Conservation (phyloP, 441 rosid genomes). For the Theobroma grandiflorum region DNA sequence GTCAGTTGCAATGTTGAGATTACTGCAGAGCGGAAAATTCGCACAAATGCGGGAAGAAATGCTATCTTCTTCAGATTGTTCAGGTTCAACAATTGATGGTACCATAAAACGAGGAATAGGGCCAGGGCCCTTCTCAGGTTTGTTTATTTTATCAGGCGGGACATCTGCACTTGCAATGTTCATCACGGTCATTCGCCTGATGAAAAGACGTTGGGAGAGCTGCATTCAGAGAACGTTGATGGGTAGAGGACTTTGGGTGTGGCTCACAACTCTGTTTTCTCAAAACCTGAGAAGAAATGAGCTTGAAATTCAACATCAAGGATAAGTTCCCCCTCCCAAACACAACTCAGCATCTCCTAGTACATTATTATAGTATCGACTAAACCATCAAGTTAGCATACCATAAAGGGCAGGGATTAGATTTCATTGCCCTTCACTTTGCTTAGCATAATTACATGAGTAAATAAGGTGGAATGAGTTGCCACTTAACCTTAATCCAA, state of each 20-base stretch:
- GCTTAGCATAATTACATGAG: no score
- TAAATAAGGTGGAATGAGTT: background rate
- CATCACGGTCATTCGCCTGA: conserved; percentile 7
- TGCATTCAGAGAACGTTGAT: background rate
- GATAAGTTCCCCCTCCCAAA: background rate
- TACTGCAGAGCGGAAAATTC: conserved; percentile 1
- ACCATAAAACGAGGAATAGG: conserved; percentile 13
- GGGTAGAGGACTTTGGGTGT: conserved; percentile 13
- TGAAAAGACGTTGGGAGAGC: background rate
- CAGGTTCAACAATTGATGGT: background rate
- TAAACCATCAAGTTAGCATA: background rate
- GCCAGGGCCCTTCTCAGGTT: conserved; percentile 27
- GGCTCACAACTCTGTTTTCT: background rate
- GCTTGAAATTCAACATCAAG: background rate
- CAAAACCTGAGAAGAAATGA: background rate
- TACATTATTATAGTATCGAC: background rate
- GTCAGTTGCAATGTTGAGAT: background rate
- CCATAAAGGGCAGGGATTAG: background rate
- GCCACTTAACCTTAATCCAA: background rate
- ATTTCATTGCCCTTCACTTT: background rate
- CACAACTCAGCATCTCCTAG: background rate
- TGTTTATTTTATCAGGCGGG: conserved; percentile 28
- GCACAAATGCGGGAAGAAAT: background rate
- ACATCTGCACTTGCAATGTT: conserved; percentile 27
- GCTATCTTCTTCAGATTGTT: conserved; percentile 16